These are phyloP conservation scores for Botrytis galanthina DNA, from an alignment of 2,329 filamentous ascomycete species.

Conservation along the genomic window DNA sequence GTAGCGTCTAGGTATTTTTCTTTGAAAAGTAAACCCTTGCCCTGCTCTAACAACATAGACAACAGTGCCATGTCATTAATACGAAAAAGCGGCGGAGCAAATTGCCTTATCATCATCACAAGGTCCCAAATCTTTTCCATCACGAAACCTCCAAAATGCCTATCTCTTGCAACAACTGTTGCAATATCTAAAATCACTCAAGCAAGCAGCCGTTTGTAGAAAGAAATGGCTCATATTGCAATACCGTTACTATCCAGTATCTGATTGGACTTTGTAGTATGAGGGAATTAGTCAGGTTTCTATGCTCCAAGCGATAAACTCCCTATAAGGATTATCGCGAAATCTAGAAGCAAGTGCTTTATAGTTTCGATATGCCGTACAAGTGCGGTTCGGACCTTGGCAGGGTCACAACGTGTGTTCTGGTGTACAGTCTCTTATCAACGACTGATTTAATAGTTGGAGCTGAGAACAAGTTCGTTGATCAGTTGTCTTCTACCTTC, in stretches of 20 bases:
- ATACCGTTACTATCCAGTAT: background rate
- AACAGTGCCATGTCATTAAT: background rate
- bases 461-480: slow-evolving; percentile 5
- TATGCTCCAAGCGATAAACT: background rate
- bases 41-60: slow-evolving; percentile 1
- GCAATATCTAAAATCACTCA: background rate
- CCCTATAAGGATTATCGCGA: slow-evolving; percentile 2
- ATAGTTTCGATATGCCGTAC: slow-evolving; percentile 12
- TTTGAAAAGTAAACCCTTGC: background rate
- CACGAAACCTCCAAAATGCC: background rate
- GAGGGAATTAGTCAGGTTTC: slow-evolving; percentile 13
- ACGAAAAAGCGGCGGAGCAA: slow-evolving; percentile 10
- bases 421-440: slow-evolving; percentile 8
- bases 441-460: slow-evolving; percentile 8
- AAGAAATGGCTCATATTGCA: slow-evolving; percentile 18
- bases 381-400: slow-evolving; percentile 9
- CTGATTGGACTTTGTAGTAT: background rate
- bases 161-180: background rate
- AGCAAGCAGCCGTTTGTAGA: background rate
- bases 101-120: background rate
- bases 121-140: background rate
- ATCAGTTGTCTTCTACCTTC: slow-evolving; percentile 5
- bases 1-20: background rate
- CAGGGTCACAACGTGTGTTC: slow-evolving; percentile 2
- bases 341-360: slow-evolving; percentile 15